Base-by-base conservation (phyloP, 2,329 filamentous ascomycete species). In the Trichophyton mentagrophytes region DNA sequence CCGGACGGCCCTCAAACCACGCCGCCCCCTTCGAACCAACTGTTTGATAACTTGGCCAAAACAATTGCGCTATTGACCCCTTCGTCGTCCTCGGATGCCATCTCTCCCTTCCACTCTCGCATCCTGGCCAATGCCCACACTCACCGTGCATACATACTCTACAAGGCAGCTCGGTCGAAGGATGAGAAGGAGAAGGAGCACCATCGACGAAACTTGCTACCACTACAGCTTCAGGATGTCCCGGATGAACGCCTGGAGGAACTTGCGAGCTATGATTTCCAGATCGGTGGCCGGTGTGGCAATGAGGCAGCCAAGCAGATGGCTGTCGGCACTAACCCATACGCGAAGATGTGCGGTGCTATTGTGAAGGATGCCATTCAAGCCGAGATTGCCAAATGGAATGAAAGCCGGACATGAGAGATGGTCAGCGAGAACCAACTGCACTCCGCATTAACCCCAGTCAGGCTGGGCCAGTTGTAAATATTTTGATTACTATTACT, bases 321-420 rank as follows among this genome's bases (percentile, higher is more conserved):
- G 72, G 80, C 80, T 13, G 81, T 84, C 15, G 75, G 79, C 69
- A 83, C 81, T 56, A 85, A 85, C 72, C 82, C 82, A 33, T 83
- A 84, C 71, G 81, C 81, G 36, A 84, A 83, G 71, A 78, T 84
- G 73, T 84, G 82, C 69, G 82, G 82, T 3, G 80, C 76, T 1
- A 84, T 85, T 68, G 82, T 85, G 9, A 80, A 79, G 72, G 80
- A 84, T 70, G 82, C 82, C 13, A 72, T 84, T 72, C 77, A 71
- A 66, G 80, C 81, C 69, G 82, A 84, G 71, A 73, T 78, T 59
- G 73, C 70, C 46, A 69, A 72, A 51, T 64, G 62, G 62, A 47
- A 61, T 42, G 59, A 56, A 22, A 55, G 49, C 49, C 49, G 17
- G n/a, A 55, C 49, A 6, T 59, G n/a, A n/a, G 40, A 47, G 27